A percentile compares a stretch with the other conserved stretches of the same genome.
Evolutionary conservation across 176 grass and related monocot genomes (phyloP).

Genomic region (Juncus effusus): DNA sequence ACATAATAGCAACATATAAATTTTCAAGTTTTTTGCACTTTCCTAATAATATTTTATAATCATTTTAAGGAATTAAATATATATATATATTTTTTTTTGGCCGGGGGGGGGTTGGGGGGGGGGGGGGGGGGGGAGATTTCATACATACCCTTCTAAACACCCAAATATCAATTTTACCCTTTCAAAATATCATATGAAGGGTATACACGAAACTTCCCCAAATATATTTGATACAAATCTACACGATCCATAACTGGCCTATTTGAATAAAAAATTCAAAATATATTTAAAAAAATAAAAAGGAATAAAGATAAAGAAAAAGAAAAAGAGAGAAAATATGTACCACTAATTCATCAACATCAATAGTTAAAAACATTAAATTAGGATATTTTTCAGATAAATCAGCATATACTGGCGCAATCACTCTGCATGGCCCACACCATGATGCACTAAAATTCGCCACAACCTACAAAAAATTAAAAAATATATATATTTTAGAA

Average conservation of each 20-base stretch:
- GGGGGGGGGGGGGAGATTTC: too few species aligned
- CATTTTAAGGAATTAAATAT: too few species aligned
- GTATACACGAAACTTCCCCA: too few species aligned
- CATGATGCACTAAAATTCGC: slow-evolving; percentile 69
- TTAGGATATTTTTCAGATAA: slow-evolving; percentile 55
- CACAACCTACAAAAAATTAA: slow-evolving; percentile 42
- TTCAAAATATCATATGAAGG: too few species aligned
- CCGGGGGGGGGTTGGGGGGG: too few species aligned
- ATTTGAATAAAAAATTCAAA: too few species aligned
- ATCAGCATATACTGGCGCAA: slow-evolving; percentile 44
- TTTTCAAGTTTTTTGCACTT: slow-evolving; percentile 22
- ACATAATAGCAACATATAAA: neutral
- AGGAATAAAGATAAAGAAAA: slow-evolving; percentile 7
- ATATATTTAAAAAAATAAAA: neutral
- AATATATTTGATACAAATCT: too few species aligned
- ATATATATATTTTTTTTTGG: too few species aligned
- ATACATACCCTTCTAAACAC: too few species aligned
- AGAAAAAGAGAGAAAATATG: slow-evolving; percentile 7
- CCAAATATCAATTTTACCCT: too few species aligned
- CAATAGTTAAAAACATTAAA: slow-evolving; percentile 54
- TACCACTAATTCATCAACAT: slow-evolving; percentile 67
- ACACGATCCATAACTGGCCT: too few species aligned
- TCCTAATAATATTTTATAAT: too few species aligned
- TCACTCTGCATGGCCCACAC: slow-evolving; percentile 60
- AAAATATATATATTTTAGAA: neutral